A percentile compares a stretch with the other conserved stretches of the same genome.
These are phyloP conservation scores for Intubia oerlemansii DNA, from an alignment of 2,329 filamentous ascomycete species.

Conservation along the genomic window DNA sequence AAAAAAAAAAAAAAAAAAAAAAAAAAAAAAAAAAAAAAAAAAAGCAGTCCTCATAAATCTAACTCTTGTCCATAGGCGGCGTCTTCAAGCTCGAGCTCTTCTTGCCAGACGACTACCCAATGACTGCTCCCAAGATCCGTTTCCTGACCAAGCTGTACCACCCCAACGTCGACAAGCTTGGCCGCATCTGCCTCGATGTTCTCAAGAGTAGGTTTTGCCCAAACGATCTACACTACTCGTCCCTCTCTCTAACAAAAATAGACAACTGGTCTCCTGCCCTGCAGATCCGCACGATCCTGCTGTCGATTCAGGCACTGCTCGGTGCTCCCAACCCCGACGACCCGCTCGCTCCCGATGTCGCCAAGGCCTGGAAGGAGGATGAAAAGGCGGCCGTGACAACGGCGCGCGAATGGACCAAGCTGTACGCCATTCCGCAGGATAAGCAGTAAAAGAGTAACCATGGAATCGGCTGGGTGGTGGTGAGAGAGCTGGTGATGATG, in stretches of 20 bases:
- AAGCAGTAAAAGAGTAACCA: background rate
- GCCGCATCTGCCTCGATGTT: constrained; percentile 91
- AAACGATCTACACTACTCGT: background rate
- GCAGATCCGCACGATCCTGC: constrained; percentile 94
- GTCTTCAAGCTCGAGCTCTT: constrained; percentile 96
- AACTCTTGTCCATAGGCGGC: constrained; percentile 38
- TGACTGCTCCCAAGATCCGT: constrained; percentile 95
- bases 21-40: too few species aligned
- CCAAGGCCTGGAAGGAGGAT: constrained; percentile 95
- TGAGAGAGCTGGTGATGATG: too few species aligned
- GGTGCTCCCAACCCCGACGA: constrained; percentile 96
- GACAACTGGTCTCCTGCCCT: constrained; percentile 98
- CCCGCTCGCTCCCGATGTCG: constrained; percentile 92
- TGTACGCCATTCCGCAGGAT: constrained; percentile 43
- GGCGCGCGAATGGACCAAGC: constrained; percentile 76
- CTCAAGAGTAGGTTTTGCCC: constrained; percentile 49
- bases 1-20: too few species aligned
- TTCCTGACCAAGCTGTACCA: constrained; percentile 99
- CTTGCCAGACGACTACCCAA: constrained; percentile 94
- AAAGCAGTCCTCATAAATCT: background rate
- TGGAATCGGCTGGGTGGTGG: too few species aligned
- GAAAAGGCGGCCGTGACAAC: constrained; percentile 83
- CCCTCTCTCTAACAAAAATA: too few species aligned
- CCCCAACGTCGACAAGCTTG: constrained; percentile 94
- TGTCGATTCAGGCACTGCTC: constrained; percentile 91